phyloP scores from a whole-genome alignment of 805 yeast genomes.

The Hanseniaspora nectarophila region DNA sequence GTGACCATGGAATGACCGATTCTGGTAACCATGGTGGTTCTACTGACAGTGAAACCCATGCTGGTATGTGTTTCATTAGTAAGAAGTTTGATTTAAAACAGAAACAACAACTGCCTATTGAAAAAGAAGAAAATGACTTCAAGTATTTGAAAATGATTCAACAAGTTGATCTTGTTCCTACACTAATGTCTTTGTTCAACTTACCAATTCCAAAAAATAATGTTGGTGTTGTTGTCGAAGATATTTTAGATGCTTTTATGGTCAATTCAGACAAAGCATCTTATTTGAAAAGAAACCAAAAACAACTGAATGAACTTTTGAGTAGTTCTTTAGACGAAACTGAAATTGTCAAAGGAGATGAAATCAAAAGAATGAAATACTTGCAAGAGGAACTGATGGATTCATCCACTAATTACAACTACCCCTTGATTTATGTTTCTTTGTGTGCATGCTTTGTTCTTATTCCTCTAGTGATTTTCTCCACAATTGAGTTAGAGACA shows the following conservation, averaged over 20 bases:
- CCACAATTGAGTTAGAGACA: conserved; percentile 2
- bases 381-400: conserved; percentile 43
- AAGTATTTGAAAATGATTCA: conserved; percentile 47
- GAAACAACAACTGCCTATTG: conserved; percentile 20
- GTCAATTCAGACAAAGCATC: conserved; percentile 24
- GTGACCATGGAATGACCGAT: conserved; percentile 96
- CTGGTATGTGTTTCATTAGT: conserved; percentile 64
- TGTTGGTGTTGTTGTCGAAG: conserved; percentile 58
- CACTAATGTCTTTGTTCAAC: conserved; percentile 66
- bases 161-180: conserved; percentile 92
- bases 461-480: conserved; percentile 15
- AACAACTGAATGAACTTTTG: conserved; percentile 37
- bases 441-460: conserved; percentile 19
- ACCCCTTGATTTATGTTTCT: conserved; percentile 34
- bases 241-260: conserved; percentile 44
- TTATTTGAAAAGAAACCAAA: conserved; percentile 38
- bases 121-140: conserved; percentile 34
- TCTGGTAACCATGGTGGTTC: conserved; percentile 96
- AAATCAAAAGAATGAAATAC: conserved; percentile 25
- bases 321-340: conserved; percentile 8
- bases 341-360: conserved; percentile 17
- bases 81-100: conserved; percentile 36
- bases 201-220: conserved; percentile 85
- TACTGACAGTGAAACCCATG: conserved; percentile 79
- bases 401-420: conserved; percentile 64